phyloP scores from a whole-genome alignment of 2,329 filamentous ascomycete species.

The Talaromyces sp. region DNA sequence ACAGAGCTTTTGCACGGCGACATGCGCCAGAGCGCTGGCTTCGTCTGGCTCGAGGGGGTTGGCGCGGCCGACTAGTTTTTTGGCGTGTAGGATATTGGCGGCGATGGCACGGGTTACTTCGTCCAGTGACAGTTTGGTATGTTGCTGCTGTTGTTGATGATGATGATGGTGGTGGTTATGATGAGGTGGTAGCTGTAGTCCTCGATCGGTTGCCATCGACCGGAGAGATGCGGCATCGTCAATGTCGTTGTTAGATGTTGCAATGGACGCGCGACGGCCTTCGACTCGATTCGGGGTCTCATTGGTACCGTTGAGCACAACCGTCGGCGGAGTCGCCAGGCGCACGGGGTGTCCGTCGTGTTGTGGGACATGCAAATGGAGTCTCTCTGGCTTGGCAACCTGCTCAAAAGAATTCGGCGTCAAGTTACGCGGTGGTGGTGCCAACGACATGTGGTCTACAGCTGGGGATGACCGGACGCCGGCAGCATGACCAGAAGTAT shows the following conservation, averaged over 20 bases:
- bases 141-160: too few species aligned
- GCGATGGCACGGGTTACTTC: constrained; percentile 28
- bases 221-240: constrained; percentile 21
- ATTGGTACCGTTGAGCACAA: constrained; percentile 33
- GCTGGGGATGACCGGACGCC: constrained; percentile 35
- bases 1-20: constrained; percentile 25
- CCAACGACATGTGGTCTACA: constrained; percentile 29
- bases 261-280: constrained; percentile 7
- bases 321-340: constrained; percentile 37
- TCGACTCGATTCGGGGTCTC: constrained; percentile 1
- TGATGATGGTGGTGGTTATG: too few species aligned
- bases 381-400: constrained; percentile 28
- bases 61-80: constrained; percentile 22
- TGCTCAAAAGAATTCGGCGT: neutral
- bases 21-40: constrained; percentile 24
- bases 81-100: constrained; percentile 25
- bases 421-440: constrained; percentile 10
- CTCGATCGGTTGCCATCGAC: constrained; percentile 14
- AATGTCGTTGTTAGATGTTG: constrained; percentile 8
- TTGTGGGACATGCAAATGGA: constrained; percentile 40
- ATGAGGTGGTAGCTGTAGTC: neutral
- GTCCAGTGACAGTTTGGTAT: constrained; percentile 20
- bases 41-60: constrained; percentile 25
- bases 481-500: constrained; percentile 37
- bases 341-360: constrained; percentile 35